Evolutionary conservation across 1,284 basidiomycete genomes (phyloP).

Genomic region (Trichosporon asahii): DNA sequence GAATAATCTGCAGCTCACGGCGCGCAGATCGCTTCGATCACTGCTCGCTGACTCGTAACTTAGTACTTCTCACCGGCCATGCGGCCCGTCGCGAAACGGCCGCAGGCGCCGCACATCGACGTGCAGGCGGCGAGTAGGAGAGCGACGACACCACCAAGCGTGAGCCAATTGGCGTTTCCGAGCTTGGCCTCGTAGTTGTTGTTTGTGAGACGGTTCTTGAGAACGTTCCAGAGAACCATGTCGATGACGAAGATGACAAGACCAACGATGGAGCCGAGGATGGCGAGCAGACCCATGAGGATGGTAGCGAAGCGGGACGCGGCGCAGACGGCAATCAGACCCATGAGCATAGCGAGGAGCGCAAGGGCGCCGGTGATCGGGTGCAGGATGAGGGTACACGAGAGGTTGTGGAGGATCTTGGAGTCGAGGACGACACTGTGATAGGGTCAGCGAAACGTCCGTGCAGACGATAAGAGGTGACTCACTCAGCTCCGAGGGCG

Average conservation of each 20-base stretch:
- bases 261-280: constrained; percentile 63
- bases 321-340: constrained; percentile 60
- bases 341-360: constrained; percentile 68
- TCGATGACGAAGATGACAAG: constrained; percentile 70
- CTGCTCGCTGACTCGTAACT: not conserved
- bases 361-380: constrained; percentile 71
- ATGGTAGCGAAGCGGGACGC: constrained; percentile 68
- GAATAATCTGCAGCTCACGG: not conserved
- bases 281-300: constrained; percentile 66
- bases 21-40: not conserved
- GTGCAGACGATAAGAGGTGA: not conserved
- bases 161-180: constrained; percentile 58
- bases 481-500: constrained; percentile 30
- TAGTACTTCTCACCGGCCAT: constrained; percentile 47
- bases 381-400: constrained; percentile 68
- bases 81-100: constrained; percentile 56
- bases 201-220: constrained; percentile 60
- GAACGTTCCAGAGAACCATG: constrained; percentile 72
- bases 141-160: constrained; percentile 65
- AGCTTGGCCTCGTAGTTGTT: constrained; percentile 52
- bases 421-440: constrained; percentile 53
- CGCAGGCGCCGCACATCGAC: constrained; percentile 65
- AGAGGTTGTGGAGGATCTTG: constrained; percentile 63
- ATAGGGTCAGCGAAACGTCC: not conserved
- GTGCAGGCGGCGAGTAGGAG: constrained; percentile 65